A percentile compares a stretch with the other conserved stretches of the same genome.
Evolutionary conservation across 306 rosid species (phyloP).

Genomic region (Clitoria ternatea): DNA sequence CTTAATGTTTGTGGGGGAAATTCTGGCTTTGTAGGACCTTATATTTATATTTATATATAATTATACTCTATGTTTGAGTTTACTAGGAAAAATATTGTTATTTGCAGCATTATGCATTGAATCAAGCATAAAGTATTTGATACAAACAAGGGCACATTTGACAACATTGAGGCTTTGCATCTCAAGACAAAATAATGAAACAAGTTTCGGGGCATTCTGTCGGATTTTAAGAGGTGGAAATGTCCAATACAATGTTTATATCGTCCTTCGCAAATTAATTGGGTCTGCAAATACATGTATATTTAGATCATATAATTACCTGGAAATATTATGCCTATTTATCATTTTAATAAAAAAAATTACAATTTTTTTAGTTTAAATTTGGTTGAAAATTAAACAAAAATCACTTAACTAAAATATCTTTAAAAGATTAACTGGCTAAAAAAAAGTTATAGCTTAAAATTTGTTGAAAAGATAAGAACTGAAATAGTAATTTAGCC

Average conservation of each 20-base stretch:
- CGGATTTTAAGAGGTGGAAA: slow-evolving; percentile 34
- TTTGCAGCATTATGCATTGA: slow-evolving; percentile 40
- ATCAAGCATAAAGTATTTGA: slow-evolving; percentile 26
- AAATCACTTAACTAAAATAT: no score
- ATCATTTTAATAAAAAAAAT: no score
- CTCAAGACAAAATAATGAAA: slow-evolving; percentile 25
- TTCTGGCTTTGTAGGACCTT: not conserved
- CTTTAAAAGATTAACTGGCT: no score
- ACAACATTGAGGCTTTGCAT: not conserved
- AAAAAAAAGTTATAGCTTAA: no score
- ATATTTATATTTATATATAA: slow-evolving; percentile 18
- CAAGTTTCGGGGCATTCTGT: slow-evolving; percentile 34
- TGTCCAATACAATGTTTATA: slow-evolving; percentile 17
- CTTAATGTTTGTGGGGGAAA: not conserved
- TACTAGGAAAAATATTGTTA: slow-evolving; percentile 23
- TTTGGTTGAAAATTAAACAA: no score
- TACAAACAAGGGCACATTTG: slow-evolving; percentile 24
- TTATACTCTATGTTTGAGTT: no score
- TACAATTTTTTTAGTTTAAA: no score
- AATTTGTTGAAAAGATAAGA: no score
- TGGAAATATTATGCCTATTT: not conserved
- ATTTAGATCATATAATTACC: no score
- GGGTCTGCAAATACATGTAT: not conserved
- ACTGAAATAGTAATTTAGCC: no score
- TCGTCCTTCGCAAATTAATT: not conserved